phyloP scores from a whole-genome alignment of 495 filamentous ascomycete species.

The Annulohypoxylon stygium region DNA sequence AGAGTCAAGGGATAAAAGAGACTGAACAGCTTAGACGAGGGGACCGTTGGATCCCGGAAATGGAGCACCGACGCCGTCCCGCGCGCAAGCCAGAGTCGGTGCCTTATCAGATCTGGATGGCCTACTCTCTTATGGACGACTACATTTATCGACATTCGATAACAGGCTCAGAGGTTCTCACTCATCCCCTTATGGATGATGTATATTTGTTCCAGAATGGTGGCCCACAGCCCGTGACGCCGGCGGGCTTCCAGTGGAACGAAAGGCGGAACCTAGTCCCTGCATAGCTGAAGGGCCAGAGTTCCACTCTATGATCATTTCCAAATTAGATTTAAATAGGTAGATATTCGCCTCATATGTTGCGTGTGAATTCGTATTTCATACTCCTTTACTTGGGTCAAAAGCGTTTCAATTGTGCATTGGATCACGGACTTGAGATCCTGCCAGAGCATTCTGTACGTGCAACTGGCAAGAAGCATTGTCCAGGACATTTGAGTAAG shows the following conservation, averaged over 20 bases:
- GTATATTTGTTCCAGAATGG: slow-evolving; percentile 35
- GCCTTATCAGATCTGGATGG: slow-evolving; percentile 38
- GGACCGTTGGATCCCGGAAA: slow-evolving; percentile 42
- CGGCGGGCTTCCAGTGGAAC: slow-evolving; percentile 37
- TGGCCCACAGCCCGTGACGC: slow-evolving; percentile 17
- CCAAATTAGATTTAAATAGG: too few relatives aligned
- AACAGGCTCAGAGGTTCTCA: slow-evolving; percentile 21
- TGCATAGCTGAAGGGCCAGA: not conserved
- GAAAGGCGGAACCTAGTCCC: slow-evolving; percentile 24
- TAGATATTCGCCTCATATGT: too few relatives aligned
- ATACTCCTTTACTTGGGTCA: too few relatives aligned
- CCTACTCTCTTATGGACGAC: slow-evolving; percentile 38
- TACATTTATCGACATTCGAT: slow-evolving; percentile 36
- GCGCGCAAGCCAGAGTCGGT: slow-evolving; percentile 24
- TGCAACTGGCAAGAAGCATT: too few relatives aligned
- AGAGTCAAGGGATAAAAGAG: not conserved
- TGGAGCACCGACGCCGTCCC: slow-evolving; percentile 33
- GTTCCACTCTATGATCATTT: too few relatives aligned
- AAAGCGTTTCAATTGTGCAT: too few relatives aligned
- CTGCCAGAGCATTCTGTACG: too few relatives aligned
- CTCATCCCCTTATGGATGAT: slow-evolving; percentile 39
- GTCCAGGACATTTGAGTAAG: too few relatives aligned
- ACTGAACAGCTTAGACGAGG: slow-evolving; percentile 14
- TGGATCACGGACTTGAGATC: too few relatives aligned
- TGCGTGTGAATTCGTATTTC: too few relatives aligned